Base-by-base conservation (phyloP, 768 basidiomycete species). In the Vishniacozyma victoriae region DNA sequence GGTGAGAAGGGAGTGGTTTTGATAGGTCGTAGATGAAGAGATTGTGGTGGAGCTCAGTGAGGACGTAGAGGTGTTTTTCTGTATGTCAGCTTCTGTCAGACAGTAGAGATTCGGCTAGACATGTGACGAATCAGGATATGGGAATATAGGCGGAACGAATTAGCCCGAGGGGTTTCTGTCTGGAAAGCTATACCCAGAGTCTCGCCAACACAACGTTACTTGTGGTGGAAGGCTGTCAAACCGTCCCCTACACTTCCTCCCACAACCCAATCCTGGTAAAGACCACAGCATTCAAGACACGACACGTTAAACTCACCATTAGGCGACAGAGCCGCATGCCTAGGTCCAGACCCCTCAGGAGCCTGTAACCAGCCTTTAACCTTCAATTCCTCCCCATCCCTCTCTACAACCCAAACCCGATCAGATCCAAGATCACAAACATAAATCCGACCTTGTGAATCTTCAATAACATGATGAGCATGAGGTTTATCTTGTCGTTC, bases 361-460 rank as follows among this genome's bases (percentile, higher is more conserved):
- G 75, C 76, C 22, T 71, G 56, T 33, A 87, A 66, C 29, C 74
- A 73, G 5, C 77, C 80, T 18, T 62, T 67, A 37, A 79, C 59
- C 20, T 71, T 64, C 80, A 86, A 83, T 1, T 77, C 54, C 20
- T 35, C 51, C 1, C 50, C 57, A 68, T 64, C 79, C 77, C 54
- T 72, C 73, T 51, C 85, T 73, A 44, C 79, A 74, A 55, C 53
- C 71, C 78, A 81, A 16, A 86, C 78, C 43, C 76, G 76, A 64
- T 90, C 88, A 2, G 79, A 76, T 4, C 87, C 87, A 5, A 87
- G 74, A 64, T 89, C 86, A 1, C 85, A 81, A 1, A 87, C 76
- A 33, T 87, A 75, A 9, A 88, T 71, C 19, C 74, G 59, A 42
- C 76, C 73, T 14, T 73, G 69, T 26, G 76, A 68, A 39, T 79